Evolutionary conservation across 306 rosid species (phyloP).

Genomic region (Cajanus cajan): DNA sequence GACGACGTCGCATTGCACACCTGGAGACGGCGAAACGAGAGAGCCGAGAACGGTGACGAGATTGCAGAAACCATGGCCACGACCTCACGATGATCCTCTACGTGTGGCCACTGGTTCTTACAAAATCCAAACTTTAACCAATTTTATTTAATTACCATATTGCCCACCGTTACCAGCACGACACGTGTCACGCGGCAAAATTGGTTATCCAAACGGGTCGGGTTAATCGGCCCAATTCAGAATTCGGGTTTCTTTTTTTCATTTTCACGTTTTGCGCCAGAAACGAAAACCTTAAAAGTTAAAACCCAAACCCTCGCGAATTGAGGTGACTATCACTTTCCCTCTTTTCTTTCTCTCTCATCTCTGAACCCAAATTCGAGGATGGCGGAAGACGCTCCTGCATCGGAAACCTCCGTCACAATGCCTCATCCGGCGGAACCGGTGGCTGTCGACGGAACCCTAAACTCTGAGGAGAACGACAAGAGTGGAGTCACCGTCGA

Average conservation of each 20-base stretch:
- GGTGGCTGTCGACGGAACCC: conserved; percentile 34
- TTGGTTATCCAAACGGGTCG: background rate
- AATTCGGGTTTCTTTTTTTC: conserved; percentile 18
- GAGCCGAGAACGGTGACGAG: conserved; percentile 40
- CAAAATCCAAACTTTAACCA: background rate
- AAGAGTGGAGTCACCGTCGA: conserved; percentile 43
- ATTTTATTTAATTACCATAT: background rate
- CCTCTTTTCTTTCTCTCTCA: background rate
- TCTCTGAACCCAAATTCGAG: conserved; percentile 11
- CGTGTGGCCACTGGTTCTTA: conserved; percentile 28
- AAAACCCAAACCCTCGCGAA: conserved; percentile 29
- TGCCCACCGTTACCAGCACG: background rate
- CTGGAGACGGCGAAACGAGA: conserved; percentile 38
- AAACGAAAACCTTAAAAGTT: background rate
- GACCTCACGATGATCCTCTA: conserved; percentile 25
- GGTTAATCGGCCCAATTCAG: background rate
- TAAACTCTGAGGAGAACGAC: conserved; percentile 28
- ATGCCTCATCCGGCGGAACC: conserved; percentile 31
- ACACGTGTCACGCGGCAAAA: conserved; percentile 20
- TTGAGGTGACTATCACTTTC: background rate
- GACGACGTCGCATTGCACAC: conserved; percentile 32
- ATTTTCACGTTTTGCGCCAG: conserved; percentile 47
- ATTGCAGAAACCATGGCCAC: conserved; percentile 51
- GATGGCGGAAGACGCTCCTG: conserved; percentile 70
- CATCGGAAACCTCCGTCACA: conserved; percentile 46